These are phyloP conservation scores for Globisporangium rhizosaccharum DNA, from an alignment of 352 stramenopile species.

Conservation along the genomic window DNA sequence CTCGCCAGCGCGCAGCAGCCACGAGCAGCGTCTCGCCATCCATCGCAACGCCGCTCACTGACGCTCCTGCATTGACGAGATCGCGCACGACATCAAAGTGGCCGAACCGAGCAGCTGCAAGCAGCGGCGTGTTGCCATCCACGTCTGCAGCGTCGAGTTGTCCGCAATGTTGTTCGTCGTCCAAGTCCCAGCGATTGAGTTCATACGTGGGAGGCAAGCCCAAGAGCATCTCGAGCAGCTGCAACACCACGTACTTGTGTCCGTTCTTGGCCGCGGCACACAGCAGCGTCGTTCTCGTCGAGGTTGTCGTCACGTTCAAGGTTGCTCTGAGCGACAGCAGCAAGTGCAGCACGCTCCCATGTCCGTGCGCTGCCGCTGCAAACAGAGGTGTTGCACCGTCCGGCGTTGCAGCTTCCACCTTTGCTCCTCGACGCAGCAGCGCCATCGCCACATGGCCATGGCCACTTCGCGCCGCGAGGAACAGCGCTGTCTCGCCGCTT, in stretches of 20 bases:
- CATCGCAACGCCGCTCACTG: not conserved
- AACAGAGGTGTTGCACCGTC: not conserved
- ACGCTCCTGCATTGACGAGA: not conserved
- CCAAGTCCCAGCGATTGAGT: not conserved
- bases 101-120: not conserved
- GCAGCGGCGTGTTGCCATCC: not conserved
- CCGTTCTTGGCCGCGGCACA: not conserved
- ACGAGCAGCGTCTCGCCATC: not conserved
- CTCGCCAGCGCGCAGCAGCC: not conserved
- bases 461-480: too few species aligned
- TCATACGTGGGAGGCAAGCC: not conserved
- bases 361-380: not conserved
- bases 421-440: too few species aligned
- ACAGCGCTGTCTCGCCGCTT: too few species aligned
- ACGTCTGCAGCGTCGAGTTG: not conserved
- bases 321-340: not conserved
- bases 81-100: not conserved
- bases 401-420: too few species aligned
- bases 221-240: not conserved
- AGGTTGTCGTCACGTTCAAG: not conserved
- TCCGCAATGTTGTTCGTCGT: not conserved
- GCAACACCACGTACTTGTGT: not conserved
- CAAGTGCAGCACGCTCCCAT: not conserved
- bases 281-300: not conserved
- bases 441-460: too few species aligned